Percentiles rank a stretch among this genome's conserved stretches.
phyloP scores from a whole-genome alignment of 768 basidiomycete species.

The Pluteus cervinus region DNA sequence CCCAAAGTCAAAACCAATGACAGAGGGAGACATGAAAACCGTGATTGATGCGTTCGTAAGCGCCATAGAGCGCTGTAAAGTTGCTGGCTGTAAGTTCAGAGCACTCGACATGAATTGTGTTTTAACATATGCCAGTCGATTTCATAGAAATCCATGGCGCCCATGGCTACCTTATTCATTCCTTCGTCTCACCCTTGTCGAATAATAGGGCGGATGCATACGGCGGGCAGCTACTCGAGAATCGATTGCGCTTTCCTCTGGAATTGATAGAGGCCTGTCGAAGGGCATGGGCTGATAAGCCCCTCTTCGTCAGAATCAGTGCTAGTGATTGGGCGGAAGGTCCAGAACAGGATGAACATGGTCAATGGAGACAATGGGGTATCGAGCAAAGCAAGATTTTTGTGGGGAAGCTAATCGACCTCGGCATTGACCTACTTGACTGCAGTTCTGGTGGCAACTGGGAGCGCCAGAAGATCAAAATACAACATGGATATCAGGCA shows the following conservation, averaged over 20 bases:
- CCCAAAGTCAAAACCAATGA: slow-evolving; percentile 54
- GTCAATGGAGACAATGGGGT: slow-evolving; percentile 66
- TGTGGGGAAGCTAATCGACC: slow-evolving; percentile 44
- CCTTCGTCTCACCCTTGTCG: slow-evolving; percentile 69
- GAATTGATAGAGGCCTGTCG: slow-evolving; percentile 49
- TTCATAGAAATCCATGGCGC: slow-evolving; percentile 71
- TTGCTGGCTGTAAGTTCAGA: slow-evolving; percentile 49
- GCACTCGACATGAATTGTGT: background rate
- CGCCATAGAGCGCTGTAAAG: slow-evolving; percentile 47
- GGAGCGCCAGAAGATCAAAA: slow-evolving; percentile 48
- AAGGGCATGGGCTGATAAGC: slow-evolving; percentile 52
- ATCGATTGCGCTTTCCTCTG: slow-evolving; percentile 65
- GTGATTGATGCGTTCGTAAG: slow-evolving; percentile 58
- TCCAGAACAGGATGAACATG: slow-evolving; percentile 48
- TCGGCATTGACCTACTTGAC: slow-evolving; percentile 77
- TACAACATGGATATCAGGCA: slow-evolving; percentile 60
- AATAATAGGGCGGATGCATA: slow-evolving; percentile 68
- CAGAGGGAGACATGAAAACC: slow-evolving; percentile 44
- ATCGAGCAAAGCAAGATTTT: slow-evolving; percentile 68
- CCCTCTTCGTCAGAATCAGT: slow-evolving; percentile 68
- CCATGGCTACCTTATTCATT: slow-evolving; percentile 63
- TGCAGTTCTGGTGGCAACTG: slow-evolving; percentile 65
- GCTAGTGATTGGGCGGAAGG: slow-evolving; percentile 63
- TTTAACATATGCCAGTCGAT: slow-evolving; percentile 37
- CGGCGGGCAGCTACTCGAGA: slow-evolving; percentile 64